Evolutionary conservation across 2,329 filamentous ascomycete species (phyloP), one percentile per base, ranked within the genome.

Genomic region (Ramularia endophylla): DNA sequence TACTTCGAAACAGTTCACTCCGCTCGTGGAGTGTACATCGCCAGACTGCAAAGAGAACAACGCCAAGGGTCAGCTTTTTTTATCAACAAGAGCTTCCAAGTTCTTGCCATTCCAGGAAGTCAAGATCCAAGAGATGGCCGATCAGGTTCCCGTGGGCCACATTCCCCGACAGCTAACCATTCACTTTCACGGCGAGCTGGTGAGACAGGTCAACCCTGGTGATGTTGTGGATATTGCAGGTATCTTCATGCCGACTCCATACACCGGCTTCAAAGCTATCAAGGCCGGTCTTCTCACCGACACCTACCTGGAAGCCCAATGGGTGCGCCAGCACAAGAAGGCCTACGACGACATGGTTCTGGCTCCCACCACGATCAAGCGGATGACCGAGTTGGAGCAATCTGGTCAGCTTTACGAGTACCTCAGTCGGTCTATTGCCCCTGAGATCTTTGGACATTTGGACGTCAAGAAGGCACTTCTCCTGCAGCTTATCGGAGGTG

Each of bases 71-170:
- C 87, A 95, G 64, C 76, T 98, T 28, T 90, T 94, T 63, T 80
- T 94, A 27, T 95, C 90, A 1, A 94, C 89, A n/a, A 79, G 92
- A 56, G 92, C 90, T 0, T 95, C 89, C 38, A 98, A 97, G 59
- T 98, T 97, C 60, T 70, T 95, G 58, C 88, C 92, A 3, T 98
- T 98, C 71, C 92, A 98, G 65, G 92, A 98, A 66, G 81, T 97
- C 66, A 97, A 97, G 70, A 88, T 98, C 42, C 92, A 98, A 66
- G 92, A 98, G 63, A 87, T 97, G 80, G 88, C 92, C n/a, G 92
- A 98, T 63, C 92, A 98, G 65, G 92, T 98, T 0, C 92, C 92
- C 6, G 94, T 98, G 50, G 92, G 92, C 37, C 92, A 98, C 62
- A 98, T 98, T 56, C 92, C 92, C 22, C 80, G 92, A 44, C 87